These are phyloP conservation scores for Colletotrichum lupini DNA, from an alignment of 2,329 filamentous ascomycete species.

Conservation along the genomic window DNA sequence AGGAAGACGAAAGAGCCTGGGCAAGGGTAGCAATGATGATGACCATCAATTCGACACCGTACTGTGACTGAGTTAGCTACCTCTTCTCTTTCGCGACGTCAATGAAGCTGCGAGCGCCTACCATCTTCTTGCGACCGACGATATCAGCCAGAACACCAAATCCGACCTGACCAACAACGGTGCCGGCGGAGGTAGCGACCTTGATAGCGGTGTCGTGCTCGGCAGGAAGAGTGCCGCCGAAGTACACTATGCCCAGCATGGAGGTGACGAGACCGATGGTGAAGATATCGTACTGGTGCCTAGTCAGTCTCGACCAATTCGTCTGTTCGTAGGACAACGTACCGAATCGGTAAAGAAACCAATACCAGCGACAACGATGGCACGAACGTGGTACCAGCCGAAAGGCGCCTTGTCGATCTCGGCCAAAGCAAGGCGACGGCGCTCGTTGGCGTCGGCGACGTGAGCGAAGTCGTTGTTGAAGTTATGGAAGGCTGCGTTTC, in stretches of 20 bases:
- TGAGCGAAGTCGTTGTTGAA: slow-evolving; percentile 79
- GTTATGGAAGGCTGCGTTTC: slow-evolving; percentile 80
- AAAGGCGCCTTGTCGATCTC: slow-evolving; percentile 86
- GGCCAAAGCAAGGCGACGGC: slow-evolving; percentile 80
- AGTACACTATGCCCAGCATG: slow-evolving; percentile 86
- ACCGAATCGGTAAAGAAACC: slow-evolving; percentile 87
- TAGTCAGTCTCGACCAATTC: not conserved
- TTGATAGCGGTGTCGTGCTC: slow-evolving; percentile 85
- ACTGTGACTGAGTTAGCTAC: slow-evolving; percentile 63
- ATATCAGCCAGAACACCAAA: slow-evolving; percentile 84
- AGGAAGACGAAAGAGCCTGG: slow-evolving; percentile 74
- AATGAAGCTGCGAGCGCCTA: slow-evolving; percentile 15
- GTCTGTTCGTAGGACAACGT: slow-evolving; percentile 19
- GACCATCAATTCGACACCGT: slow-evolving; percentile 82
- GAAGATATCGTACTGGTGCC: slow-evolving; percentile 77
- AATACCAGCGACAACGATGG: slow-evolving; percentile 81
- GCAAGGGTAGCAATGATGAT: slow-evolving; percentile 84
- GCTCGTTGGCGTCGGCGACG: slow-evolving; percentile 79
- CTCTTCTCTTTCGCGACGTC: slow-evolving; percentile 2
- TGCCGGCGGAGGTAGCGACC: slow-evolving; percentile 84
- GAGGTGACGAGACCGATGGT: slow-evolving; percentile 77
- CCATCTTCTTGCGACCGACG: slow-evolving; percentile 76
- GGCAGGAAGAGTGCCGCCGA: slow-evolving; percentile 70
- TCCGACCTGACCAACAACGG: slow-evolving; percentile 82
- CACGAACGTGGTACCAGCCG: slow-evolving; percentile 85